Evolutionary conservation across 2,329 filamentous ascomycete species (phyloP).

Genomic region (Stachybotrys elegans): DNA sequence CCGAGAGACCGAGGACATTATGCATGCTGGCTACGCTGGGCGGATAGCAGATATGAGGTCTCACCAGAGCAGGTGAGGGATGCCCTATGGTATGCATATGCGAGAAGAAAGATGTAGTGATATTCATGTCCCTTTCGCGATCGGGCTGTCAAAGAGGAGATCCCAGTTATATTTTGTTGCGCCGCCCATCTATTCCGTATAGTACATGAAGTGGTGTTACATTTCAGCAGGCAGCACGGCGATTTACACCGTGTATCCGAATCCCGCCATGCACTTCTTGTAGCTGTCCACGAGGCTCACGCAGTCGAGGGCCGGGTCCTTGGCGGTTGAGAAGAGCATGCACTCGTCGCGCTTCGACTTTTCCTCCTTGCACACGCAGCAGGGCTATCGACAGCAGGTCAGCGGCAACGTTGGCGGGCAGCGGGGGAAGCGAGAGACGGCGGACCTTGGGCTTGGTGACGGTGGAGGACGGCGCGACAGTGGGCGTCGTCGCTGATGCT

Average conservation of each 20-base stretch:
- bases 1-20: constrained; percentile 20
- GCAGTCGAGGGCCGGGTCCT: constrained; percentile 81
- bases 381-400: constrained; percentile 60
- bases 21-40: constrained; percentile 21
- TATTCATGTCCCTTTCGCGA: too few species aligned
- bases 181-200: neutral
- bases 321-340: constrained; percentile 91
- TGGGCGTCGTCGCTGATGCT: constrained; percentile 18
- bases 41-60: constrained; percentile 18
- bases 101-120: too few species aligned
- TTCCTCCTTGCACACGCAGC: constrained; percentile 96
- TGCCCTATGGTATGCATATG: too few species aligned
- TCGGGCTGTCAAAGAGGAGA: too few species aligned
- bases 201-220: constrained; percentile 5
- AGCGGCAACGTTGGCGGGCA: neutral
- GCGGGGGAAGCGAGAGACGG: neutral
- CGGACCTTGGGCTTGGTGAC: constrained; percentile 40
- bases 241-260: constrained; percentile 71
- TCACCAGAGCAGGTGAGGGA: too few species aligned
- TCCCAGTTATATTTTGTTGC: too few species aligned
- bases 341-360: constrained; percentile 93
- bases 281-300: constrained; percentile 78
- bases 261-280: constrained; percentile 86
- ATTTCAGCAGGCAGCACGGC: too few species aligned
- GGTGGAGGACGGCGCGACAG: constrained; percentile 22